Percentiles rank a stretch among this genome's conserved stretches.
phyloP scores from a whole-genome alignment of 768 basidiomycete genomes.

The Leccinum broughii region DNA sequence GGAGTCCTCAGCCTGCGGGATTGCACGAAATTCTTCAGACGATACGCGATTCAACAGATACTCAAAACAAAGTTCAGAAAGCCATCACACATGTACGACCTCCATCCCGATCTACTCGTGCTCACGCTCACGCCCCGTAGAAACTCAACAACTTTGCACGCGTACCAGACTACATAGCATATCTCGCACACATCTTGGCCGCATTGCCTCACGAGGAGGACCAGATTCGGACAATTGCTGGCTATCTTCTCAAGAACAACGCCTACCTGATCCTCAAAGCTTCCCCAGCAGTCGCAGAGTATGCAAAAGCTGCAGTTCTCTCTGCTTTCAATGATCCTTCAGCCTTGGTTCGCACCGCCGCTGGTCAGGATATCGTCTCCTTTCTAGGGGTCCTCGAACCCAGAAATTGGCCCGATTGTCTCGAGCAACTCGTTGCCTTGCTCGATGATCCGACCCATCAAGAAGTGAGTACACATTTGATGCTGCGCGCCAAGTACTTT shows the following conservation, averaged over 20 bases:
- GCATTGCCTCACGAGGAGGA: slow-evolving; percentile 81
- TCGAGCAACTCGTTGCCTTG: slow-evolving; percentile 78
- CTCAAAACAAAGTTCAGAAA: slow-evolving; percentile 69
- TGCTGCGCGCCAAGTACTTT: neutral
- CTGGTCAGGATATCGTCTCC: slow-evolving; percentile 89
- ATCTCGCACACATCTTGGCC: slow-evolving; percentile 92
- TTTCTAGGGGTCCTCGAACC: slow-evolving; percentile 88
- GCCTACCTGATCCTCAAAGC: slow-evolving; percentile 73
- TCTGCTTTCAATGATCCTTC: slow-evolving; percentile 80
- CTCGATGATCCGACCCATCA: slow-evolving; percentile 81
- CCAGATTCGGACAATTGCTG: slow-evolving; percentile 92
- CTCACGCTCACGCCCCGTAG: slow-evolving; percentile 40
- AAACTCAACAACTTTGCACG: slow-evolving; percentile 87
- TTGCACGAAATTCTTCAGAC: slow-evolving; percentile 91
- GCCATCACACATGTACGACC: slow-evolving; percentile 76
- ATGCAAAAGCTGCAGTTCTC: slow-evolving; percentile 75
- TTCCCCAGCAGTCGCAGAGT: slow-evolving; percentile 63
- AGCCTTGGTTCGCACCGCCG: slow-evolving; percentile 90
- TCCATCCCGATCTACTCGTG: slow-evolving; percentile 17
- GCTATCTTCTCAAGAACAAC: slow-evolving; percentile 97
- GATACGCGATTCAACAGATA: slow-evolving; percentile 88
- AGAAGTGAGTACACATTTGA: slow-evolving; percentile 64
- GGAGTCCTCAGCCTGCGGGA: slow-evolving; percentile 83
- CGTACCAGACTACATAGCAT: slow-evolving; percentile 92
- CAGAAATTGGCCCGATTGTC: slow-evolving; percentile 92